Percentiles rank a stretch among this genome's conserved stretches.
phyloP scores from a whole-genome alignment of 148 eudicot genomes.

The Spergularia bocconei region DNA sequence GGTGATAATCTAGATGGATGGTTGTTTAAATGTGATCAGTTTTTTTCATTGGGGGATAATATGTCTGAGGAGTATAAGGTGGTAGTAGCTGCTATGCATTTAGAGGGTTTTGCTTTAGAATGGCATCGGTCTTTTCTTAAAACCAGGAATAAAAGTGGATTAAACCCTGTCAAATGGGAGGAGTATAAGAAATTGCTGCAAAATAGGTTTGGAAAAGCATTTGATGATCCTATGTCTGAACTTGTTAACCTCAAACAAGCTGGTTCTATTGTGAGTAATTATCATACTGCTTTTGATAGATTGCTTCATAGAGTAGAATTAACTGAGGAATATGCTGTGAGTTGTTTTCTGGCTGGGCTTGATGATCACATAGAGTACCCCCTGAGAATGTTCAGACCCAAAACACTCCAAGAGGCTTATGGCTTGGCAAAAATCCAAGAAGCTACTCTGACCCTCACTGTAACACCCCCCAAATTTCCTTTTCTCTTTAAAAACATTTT shows the following conservation, averaged over 20 bases:
- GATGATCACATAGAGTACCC: background rate
- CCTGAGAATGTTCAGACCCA: background rate
- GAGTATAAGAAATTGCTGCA: background rate
- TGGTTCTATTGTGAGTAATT: background rate
- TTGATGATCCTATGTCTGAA: slow-evolving; percentile 6
- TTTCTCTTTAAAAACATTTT: no score
- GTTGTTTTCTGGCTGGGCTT: background rate
- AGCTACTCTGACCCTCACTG: background rate
- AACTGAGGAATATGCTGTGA: background rate
- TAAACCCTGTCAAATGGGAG: background rate
- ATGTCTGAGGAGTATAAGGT: background rate
- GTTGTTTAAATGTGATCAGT: background rate
- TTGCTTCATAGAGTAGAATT: background rate
- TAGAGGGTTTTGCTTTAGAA: background rate
- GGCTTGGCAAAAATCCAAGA: background rate
- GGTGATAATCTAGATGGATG: background rate
- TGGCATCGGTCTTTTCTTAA: background rate
- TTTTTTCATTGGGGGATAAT: background rate
- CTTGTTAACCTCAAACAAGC: background rate
- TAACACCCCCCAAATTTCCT: no score
- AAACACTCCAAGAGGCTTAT: background rate
- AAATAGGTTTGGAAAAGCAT: background rate
- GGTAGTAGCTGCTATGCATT: background rate
- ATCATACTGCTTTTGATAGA: background rate
- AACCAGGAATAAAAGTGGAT: background rate